phyloP scores from a whole-genome alignment of 192 early-diverging fungal genomes.

The Anaeromyces robustus region DNA sequence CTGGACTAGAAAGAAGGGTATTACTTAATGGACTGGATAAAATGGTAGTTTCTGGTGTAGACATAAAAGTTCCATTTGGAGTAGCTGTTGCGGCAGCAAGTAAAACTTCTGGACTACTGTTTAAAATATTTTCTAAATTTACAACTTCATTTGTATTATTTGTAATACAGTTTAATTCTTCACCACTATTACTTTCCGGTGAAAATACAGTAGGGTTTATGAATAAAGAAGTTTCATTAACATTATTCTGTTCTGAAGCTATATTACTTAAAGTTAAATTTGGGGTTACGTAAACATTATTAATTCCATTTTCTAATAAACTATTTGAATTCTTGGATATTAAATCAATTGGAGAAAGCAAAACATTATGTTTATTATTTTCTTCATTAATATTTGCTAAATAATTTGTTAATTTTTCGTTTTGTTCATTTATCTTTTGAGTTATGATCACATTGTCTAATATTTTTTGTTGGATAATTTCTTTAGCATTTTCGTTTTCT shows the following conservation, averaged over 20 bases:
- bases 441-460: background rate
- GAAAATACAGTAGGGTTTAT: background rate
- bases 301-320: background rate
- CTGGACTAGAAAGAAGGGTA: background rate
- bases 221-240: background rate
- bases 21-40: background rate
- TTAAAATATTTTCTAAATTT: background rate
- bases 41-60: background rate
- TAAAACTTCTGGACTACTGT: background rate
- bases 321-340: background rate
- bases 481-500: background rate
- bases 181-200: background rate
- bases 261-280: background rate
- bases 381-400: background rate
- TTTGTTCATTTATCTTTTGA: background rate
- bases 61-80: background rate
- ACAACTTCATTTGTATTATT: background rate
- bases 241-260: background rate
- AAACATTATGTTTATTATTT: background rate
- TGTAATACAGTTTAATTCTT: background rate
- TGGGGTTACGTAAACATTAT: background rate
- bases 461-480: background rate
- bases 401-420: background rate
- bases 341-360: background rate
- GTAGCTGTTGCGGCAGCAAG: background rate